A percentile compares a stretch with the other conserved stretches of the same genome.
These are phyloP conservation scores for Canavalia ensiformis DNA, from an alignment of 306 rosid species.

Conservation along the genomic window DNA sequence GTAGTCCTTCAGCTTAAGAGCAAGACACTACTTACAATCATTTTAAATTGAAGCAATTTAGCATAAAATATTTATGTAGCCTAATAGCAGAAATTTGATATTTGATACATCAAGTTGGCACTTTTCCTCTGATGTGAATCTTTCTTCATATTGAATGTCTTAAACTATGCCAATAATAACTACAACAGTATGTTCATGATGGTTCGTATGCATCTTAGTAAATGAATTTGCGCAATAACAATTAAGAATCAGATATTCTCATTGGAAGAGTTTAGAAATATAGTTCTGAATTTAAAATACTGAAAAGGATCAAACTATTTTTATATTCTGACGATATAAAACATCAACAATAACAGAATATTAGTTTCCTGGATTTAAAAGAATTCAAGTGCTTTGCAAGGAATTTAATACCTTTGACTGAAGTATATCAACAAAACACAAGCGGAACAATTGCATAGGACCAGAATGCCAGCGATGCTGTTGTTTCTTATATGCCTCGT, in stretches of 20 bases:
- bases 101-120: neutral
- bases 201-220: neutral
- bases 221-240: conserved; percentile 8
- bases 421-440: conserved; percentile 87
- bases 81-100: conserved; percentile 23
- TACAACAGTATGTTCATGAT: conserved; percentile 16
- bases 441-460: conserved; percentile 96
- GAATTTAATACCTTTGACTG: conserved; percentile 80
- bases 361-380: conserved; percentile 15
- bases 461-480: conserved; percentile 99
- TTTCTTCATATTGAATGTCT: neutral
- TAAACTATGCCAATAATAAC: conserved; percentile 6
- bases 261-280: conserved; percentile 2
- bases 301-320: neutral
- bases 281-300: conserved; percentile 14
- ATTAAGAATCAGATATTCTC: conserved; percentile 30
- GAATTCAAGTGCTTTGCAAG: conserved; percentile 17
- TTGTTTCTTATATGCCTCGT: conserved; percentile 96
- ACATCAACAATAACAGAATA: conserved; percentile 1
- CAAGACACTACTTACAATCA: conserved; percentile 6
- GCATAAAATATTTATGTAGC: conserved; percentile 20
- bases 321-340: conserved; percentile 10
- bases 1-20: conserved; percentile 21
- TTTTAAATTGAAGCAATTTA: neutral
- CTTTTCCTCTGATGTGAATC: neutral